A percentile compares a stretch with the other conserved stretches of the same genome.
phyloP scores from a whole-genome alignment of 202 grass and related monocot species.

The Cymbopogon flexuosus region DNA sequence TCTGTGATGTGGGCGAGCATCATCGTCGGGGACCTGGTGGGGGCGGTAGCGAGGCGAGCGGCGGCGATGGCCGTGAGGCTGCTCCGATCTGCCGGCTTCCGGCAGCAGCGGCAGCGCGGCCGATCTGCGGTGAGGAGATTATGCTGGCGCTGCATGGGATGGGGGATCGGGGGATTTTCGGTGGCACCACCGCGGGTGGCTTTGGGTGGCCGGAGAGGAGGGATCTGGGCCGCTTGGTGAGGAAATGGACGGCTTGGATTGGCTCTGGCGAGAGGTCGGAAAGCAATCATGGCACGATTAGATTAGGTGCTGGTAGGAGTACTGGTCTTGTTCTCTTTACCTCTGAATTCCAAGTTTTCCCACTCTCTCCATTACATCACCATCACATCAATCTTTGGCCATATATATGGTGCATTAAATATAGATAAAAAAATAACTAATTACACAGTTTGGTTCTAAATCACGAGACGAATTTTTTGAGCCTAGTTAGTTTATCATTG shows the following conservation, averaged over 20 bases:
- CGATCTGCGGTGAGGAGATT: background rate
- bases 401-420: too few species aligned
- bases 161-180: background rate
- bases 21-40: background rate
- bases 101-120: background rate
- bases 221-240: background rate
- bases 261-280: too few species aligned
- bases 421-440: too few species aligned
- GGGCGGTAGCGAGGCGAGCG: background rate
- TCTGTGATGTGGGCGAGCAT: too few species aligned
- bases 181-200: background rate
- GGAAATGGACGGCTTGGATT: background rate
- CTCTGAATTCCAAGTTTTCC: too few species aligned
- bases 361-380: too few species aligned
- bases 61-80: background rate
- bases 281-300: background rate
- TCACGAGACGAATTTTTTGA: too few species aligned
- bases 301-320: background rate
- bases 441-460: too few species aligned
- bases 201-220: background rate
- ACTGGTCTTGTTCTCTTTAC: background rate
- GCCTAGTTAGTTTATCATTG: too few species aligned
- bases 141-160: conserved; percentile 9
- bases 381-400: too few species aligned
- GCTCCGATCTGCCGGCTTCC: conserved; percentile 1